phyloP scores from a whole-genome alignment of 2,329 filamentous ascomycete species.

The Colletotrichum sojae region DNA sequence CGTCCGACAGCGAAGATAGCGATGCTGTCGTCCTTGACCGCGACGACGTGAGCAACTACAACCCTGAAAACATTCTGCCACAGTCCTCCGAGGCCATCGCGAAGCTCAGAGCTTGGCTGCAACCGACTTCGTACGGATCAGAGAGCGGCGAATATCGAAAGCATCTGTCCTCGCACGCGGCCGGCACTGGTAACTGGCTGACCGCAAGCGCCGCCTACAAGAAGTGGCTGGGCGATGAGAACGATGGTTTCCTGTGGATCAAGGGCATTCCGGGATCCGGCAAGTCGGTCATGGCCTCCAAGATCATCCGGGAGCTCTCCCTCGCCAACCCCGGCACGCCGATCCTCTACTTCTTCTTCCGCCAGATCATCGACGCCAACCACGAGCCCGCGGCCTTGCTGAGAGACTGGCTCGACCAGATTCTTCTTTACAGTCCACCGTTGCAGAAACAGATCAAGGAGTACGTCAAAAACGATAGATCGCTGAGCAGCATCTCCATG shows the following conservation, averaged over 20 bases:
- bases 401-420: slow-evolving; percentile 53
- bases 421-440: slow-evolving; percentile 48
- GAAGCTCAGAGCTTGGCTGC: slow-evolving; percentile 49
- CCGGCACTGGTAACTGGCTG: slow-evolving; percentile 44
- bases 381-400: slow-evolving; percentile 48
- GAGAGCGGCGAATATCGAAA: slow-evolving; percentile 47
- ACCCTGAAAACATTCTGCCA: slow-evolving; percentile 50
- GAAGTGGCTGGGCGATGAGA: slow-evolving; percentile 36
- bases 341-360: slow-evolving; percentile 57
- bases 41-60: slow-evolving; percentile 51
- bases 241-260: slow-evolving; percentile 46
- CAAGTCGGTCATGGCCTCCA: slow-evolving; percentile 28
- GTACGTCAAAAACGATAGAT: slow-evolving; percentile 17
- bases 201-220: slow-evolving; percentile 37
- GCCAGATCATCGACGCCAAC: slow-evolving; percentile 55
- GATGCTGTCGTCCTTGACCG: slow-evolving; percentile 47
- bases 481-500: slow-evolving; percentile 40
- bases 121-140: slow-evolving; percentile 47
- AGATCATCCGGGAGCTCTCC: slow-evolving; percentile 9
- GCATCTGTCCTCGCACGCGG: slow-evolving; percentile 43
- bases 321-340: slow-evolving; percentile 38
- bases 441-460: slow-evolving; percentile 46
- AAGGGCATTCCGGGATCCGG: slow-evolving; percentile 54
- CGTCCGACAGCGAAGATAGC: slow-evolving; percentile 14
- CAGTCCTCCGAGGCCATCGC: slow-evolving; percentile 40